Conservation (phyloP, 108 stramenopile genomes). For the Pseudonitzschia multistriata region DNA sequence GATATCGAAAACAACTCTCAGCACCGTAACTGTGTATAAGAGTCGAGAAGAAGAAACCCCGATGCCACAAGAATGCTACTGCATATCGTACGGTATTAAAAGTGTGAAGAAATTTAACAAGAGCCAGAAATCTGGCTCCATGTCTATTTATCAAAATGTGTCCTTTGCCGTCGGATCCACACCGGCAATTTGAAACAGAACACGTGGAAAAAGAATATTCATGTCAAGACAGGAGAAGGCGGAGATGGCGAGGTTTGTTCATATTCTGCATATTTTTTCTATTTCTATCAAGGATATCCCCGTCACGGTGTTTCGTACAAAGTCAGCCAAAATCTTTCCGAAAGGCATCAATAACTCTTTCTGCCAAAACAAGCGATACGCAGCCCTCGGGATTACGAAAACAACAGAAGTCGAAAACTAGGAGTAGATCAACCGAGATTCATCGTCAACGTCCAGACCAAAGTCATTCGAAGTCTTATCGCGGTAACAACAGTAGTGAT, state of each 20-base stretch:
- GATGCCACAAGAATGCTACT: too few relatives aligned
- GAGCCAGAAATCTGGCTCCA: background rate
- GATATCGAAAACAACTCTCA: too few relatives aligned
- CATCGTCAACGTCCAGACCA: background rate
- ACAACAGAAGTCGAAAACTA: background rate
- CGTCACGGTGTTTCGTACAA: constrained; percentile 4
- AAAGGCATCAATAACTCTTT: background rate
- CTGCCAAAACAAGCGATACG: background rate
- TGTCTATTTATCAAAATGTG: background rate
- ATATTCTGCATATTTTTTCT: background rate
- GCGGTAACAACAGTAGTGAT: background rate
- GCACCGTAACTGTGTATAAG: too few relatives aligned
- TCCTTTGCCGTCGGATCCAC: background rate
- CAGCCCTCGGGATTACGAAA: background rate
- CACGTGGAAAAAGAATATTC: background rate
- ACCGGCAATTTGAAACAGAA: background rate
- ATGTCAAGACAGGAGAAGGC: background rate
- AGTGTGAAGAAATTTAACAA: background rate
- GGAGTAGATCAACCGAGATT: too few relatives aligned
- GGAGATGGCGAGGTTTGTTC: constrained; percentile 1
- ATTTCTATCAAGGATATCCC: constrained; percentile 12
- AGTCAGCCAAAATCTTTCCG: background rate
- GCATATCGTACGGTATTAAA: too few relatives aligned
- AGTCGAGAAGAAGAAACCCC: too few relatives aligned
- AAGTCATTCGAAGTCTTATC: background rate